Conservation (phyloP, 1,284 basidiomycete species). For the Naganishia cerealis region DNA sequence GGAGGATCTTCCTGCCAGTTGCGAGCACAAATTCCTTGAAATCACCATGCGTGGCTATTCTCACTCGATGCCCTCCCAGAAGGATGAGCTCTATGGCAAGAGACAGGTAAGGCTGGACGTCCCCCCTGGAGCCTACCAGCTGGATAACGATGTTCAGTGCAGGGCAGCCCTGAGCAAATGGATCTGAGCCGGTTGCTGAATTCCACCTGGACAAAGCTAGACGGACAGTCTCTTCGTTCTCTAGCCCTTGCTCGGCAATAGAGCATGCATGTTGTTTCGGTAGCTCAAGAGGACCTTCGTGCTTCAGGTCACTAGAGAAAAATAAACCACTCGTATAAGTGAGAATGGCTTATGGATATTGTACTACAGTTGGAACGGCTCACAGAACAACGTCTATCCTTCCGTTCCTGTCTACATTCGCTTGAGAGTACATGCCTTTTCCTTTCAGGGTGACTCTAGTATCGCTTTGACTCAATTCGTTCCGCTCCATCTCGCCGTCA, state of each 20-base stretch:
- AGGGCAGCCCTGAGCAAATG: constrained; percentile 54
- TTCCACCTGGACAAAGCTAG: neutral
- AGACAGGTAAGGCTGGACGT: constrained; percentile 68
- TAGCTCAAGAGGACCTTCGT: constrained; percentile 58
- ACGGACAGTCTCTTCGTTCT: neutral
- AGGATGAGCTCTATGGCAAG: constrained; percentile 60
- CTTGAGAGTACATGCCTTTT: constrained; percentile 45
- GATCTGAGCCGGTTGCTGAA: constrained; percentile 44
- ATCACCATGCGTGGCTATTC: constrained; percentile 64
- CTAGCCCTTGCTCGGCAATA: constrained; percentile 59
- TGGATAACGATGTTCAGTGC: constrained; percentile 63
- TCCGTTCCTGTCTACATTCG: constrained; percentile 44
- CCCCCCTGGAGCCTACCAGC: constrained; percentile 66
- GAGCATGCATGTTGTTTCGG: constrained; percentile 57
- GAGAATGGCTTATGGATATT: neutral
- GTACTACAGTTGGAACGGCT: neutral
- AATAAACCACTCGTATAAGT: neutral
- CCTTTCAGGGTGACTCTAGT: constrained; percentile 12
- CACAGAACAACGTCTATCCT: constrained; percentile 49
- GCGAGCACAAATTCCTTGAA: constrained; percentile 32
- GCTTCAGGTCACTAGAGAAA: constrained; percentile 1
- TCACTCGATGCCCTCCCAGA: constrained; percentile 62
- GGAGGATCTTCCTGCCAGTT: constrained; percentile 22
- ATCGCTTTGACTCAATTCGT: neutral
- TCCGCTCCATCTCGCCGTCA: neutral